These are phyloP conservation scores for Kondoa malvinella DNA, from an alignment of 768 basidiomycete genomes.

Conservation along the genomic window DNA sequence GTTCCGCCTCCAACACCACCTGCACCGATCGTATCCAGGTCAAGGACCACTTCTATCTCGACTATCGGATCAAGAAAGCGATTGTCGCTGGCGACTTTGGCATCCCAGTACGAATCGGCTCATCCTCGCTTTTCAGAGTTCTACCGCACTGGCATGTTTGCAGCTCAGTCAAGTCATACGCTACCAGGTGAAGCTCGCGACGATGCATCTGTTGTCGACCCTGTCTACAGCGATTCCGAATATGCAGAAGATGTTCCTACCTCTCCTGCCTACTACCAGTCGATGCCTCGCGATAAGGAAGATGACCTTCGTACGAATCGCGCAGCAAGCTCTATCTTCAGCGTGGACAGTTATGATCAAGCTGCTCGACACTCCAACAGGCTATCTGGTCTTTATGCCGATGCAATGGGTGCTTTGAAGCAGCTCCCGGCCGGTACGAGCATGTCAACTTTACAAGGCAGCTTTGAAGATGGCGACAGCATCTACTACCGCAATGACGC, in stretches of 20 bases:
- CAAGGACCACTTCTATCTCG: neutral
- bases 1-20: neutral
- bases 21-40: neutral
- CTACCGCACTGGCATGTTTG: neutral
- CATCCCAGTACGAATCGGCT: neutral
- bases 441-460: neutral
- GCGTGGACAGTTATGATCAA: neutral
- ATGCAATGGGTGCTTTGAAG: neutral
- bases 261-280: slow-evolving; percentile 3
- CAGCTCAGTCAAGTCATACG: neutral
- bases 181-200: neutral
- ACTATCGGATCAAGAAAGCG: neutral
- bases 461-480: neutral
- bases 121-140: slow-evolving; percentile 1
- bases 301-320: slow-evolving; percentile 3
- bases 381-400: neutral
- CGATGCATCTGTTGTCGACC: slow-evolving; percentile 1
- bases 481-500: neutral
- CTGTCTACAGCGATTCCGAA: neutral
- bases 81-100: neutral
- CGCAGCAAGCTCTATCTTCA: neutral
- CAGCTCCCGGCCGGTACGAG: neutral
- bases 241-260: neutral
- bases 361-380: neutral
- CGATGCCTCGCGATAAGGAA: neutral